phyloP scores from a whole-genome alignment of 306 rosid species.

The Mimosa pudica region DNA sequence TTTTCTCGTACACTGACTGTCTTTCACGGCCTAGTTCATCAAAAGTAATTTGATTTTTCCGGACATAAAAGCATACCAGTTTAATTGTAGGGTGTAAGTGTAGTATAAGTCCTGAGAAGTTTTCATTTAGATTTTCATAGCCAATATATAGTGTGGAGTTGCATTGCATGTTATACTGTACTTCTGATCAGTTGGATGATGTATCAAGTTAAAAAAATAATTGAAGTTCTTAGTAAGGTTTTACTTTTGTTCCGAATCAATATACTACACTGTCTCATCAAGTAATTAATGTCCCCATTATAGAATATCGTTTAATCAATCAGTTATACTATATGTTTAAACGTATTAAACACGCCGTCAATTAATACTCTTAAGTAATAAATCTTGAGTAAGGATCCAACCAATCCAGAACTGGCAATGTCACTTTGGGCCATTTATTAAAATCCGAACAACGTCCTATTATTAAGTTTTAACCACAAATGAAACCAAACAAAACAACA shows the following conservation, averaged over 20 bases:
- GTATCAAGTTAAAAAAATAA: background rate
- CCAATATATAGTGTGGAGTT: background rate
- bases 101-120: background rate
- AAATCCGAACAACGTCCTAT: background rate
- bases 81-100: background rate
- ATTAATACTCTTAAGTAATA: background rate
- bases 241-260: background rate
- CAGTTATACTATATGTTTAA: background rate
- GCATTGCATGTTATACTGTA: background rate
- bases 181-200: background rate
- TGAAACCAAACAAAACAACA: background rate
- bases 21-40: background rate
- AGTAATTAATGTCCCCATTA: background rate
- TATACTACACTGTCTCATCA: background rate
- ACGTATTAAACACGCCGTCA: background rate
- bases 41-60: background rate
- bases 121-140: background rate
- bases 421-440: background rate
- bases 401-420: background rate
- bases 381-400: background rate
- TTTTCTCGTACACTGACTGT: background rate
- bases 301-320: background rate
- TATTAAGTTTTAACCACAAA: background rate
- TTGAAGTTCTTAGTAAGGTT: background rate
- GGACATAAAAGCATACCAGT: background rate